Evolutionary conservation across 257 asterid species (phyloP), one percentile per base, ranked within the genome.

Genomic region (Thymus mandschuricus): DNA sequence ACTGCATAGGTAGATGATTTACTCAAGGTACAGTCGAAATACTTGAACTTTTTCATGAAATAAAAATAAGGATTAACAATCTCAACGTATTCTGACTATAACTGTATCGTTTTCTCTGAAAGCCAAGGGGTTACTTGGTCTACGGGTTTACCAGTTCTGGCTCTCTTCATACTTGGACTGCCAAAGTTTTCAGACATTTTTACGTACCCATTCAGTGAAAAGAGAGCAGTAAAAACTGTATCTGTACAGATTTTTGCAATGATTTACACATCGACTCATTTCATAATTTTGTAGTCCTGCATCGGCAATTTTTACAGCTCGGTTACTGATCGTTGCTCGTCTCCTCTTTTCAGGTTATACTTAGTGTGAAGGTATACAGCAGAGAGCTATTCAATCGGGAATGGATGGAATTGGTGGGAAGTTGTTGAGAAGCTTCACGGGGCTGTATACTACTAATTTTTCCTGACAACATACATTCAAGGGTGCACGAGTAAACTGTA

Each of bases 401-500:
- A 49, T 63, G 76, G 52, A 78, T 52, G 73, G 67, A 68, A 74
- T 69, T 75, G 73, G 72, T 43, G 73, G 72, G 75, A 68, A 29
- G 59, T 69, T 51, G 68, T 67, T 70, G 66, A 57, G 76, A 80
- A 61, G 52, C 66, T 73, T 80, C 51, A 73, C 69, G 38, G 79
- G 78, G 55, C 69, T 70, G 70, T 76, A 79, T 65, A 66, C 74
- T 75, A 69, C 59, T 64, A 72, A 51, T 52, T 76, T 21, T 60
- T 72, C 77, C 72, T 34, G 81, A 78, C 77, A 75, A 71, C 33
- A 69, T 70, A 65, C 80, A 77, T 70, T 70, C 78, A 64, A 62
- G 72, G 74, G 75, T 74, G 70, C 80, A 66, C 74, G 74, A 73
- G 72, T 74, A 43, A 77, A 67, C 68, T 75, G 82, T 81, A 78